Base-by-base conservation (phyloP, 345 rosid species). In the Linum usitatissimum region DNA sequence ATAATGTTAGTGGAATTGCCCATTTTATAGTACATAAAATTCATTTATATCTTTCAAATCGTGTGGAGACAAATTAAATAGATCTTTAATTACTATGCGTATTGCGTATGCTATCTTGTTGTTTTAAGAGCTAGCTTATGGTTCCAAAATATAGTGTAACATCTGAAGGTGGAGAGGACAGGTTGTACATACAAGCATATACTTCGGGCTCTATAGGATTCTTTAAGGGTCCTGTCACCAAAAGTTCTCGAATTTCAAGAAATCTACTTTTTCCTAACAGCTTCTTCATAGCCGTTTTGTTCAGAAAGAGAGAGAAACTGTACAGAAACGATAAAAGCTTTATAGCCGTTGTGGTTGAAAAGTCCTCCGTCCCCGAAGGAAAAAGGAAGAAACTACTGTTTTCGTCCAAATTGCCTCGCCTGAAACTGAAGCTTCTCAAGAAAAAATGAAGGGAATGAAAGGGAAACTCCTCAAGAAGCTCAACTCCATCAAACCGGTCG, bases 391-490 rank as follows among this genome's bases (percentile, higher is more conserved):
- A 60, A 56, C 48, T 36, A 6, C 53, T 13, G 39, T 10, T 53
- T 17, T 20, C 53, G 20, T 34, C 63, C 12, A 31, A 14, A 60
- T 30, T 13, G 45, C 62, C 10, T 57, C 21, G 30, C 42, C 34
- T 15, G 17, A 59, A 62, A 58, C 53, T 18, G 42, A 18, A 9
- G 30, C 6, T 23, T 23, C 28, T 23, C 28, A 39, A 6, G 30
- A 65, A 60, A 36, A 51, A 4, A 91, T 88, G 94, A 88, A 86
- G 79, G 83, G 84, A 55, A 63, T 86, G 87, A 88, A 80, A 69
- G 87, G 88, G 66, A 91, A 76, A 65, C 60, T 88, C 13, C n/a
- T 83, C 68, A 88, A 85, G 81, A 85, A 80, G 77, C 67, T 86
- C 68, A 80, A 82, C 64, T 66, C 87, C 23, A 80, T 78, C 59